These are phyloP conservation scores for Primulina huaijiensis DNA, from an alignment of 257 asterid genomes.

Conservation along the genomic window DNA sequence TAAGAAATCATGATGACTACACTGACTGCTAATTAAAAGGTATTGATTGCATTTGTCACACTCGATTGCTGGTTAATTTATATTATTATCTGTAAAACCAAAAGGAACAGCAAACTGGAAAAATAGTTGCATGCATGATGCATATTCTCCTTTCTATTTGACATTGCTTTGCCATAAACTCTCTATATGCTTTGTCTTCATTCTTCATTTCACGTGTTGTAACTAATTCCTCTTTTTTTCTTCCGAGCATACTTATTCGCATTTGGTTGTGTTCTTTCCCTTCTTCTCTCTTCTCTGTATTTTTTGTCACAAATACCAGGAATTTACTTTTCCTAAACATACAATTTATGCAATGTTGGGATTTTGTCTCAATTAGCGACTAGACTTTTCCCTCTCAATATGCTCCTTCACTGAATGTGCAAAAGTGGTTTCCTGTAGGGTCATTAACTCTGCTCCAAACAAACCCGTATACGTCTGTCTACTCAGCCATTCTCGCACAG, in stretches of 20 bases:
- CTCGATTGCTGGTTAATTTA: slow-evolving; percentile 1
- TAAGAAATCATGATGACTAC: background rate
- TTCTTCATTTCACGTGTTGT: background rate
- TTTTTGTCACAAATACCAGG: no score
- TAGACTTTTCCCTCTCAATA: background rate
- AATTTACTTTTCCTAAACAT: background rate
- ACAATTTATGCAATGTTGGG: background rate
- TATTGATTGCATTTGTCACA: background rate
- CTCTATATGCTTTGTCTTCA: background rate
- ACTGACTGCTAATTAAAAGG: slow-evolving; percentile 1
- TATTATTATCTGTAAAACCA: background rate
- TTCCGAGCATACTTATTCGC: background rate
- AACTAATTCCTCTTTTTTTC: background rate
- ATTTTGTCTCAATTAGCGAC: background rate
- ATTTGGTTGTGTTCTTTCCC: background rate
- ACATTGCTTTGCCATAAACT: background rate
- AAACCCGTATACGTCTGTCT: background rate
- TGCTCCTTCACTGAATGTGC: background rate
- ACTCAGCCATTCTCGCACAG: background rate
- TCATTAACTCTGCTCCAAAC: background rate
- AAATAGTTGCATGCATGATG: background rate
- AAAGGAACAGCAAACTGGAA: background rate
- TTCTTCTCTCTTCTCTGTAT: background rate
- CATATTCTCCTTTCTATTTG: background rate
- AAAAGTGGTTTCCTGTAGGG: background rate